These are phyloP conservation scores for Torulaspora delbrueckii DNA, from an alignment of 805 yeast genomes.

Conservation along the genomic window DNA sequence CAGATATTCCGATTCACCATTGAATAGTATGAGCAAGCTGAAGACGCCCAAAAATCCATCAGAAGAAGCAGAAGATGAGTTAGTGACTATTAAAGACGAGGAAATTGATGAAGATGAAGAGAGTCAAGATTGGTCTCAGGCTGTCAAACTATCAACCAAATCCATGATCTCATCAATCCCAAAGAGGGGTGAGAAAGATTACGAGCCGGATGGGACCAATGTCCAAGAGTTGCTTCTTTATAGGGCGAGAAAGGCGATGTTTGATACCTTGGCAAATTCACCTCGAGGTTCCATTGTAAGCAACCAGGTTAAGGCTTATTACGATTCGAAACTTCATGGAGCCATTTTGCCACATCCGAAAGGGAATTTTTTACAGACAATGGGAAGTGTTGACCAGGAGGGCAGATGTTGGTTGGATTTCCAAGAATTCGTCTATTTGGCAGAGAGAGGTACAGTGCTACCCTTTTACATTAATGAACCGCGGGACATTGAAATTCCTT, in stretches of 20 bases:
- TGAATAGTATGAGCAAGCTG: background rate
- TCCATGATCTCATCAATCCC: constrained; percentile 37
- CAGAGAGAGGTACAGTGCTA: constrained; percentile 70
- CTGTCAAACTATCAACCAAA: constrained; percentile 29
- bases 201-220: constrained; percentile 71
- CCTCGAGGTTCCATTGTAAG: constrained; percentile 46
- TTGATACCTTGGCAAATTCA: constrained; percentile 48
- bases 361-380: constrained; percentile 69
- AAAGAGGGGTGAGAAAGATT: constrained; percentile 79
- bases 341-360: constrained; percentile 48
- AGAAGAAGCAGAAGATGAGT: constrained; percentile 13
- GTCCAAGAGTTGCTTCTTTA: constrained; percentile 46
- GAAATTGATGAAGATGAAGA: constrained; percentile 42
- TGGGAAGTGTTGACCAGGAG: constrained; percentile 55
- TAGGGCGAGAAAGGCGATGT: constrained; percentile 66
- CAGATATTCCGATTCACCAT: background rate
- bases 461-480: constrained; percentile 34
- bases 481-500: constrained; percentile 32
- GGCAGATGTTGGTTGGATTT: constrained; percentile 50
- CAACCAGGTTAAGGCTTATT: constrained; percentile 49
- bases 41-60: background rate
- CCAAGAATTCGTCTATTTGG: constrained; percentile 70
- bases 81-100: constrained; percentile 7
- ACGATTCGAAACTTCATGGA: constrained; percentile 32
- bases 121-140: constrained; percentile 50